These are phyloP conservation scores for Parietaria judaica DNA, from an alignment of 306 rosid species.

Conservation along the genomic window DNA sequence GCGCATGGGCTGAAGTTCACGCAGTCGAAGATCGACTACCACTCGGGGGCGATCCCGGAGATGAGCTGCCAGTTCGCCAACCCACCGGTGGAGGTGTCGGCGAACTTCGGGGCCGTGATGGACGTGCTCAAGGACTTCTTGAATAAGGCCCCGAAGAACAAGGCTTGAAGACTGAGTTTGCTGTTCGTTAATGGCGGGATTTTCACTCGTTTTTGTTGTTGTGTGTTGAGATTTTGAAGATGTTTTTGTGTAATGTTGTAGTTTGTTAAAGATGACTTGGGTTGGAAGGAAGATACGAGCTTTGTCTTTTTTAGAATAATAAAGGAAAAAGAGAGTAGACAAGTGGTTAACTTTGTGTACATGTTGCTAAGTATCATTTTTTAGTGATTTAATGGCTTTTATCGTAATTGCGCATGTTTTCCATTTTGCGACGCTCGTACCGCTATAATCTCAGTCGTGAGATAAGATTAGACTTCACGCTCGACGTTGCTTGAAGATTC, in stretches of 20 bases:
- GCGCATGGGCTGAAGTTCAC: slow-evolving; percentile 84
- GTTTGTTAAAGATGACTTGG: neutral
- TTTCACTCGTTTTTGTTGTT: neutral
- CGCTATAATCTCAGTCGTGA: too few species aligned
- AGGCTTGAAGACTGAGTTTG: neutral
- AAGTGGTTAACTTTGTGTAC: too few species aligned
- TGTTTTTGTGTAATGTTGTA: neutral
- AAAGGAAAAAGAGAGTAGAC: neutral
- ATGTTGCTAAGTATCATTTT: too few species aligned
- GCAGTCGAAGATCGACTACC: slow-evolving; percentile 45
- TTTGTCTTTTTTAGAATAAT: neutral
- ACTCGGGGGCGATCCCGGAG: slow-evolving; percentile 33
- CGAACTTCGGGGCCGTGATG: slow-evolving; percentile 44
- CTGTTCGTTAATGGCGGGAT: neutral
- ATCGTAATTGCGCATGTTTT: too few species aligned
- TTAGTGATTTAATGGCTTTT: too few species aligned
- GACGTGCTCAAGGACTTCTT: slow-evolving; percentile 39
- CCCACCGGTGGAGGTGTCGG: slow-evolving; percentile 38
- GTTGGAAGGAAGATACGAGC: neutral
- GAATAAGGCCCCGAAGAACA: slow-evolving; percentile 20
- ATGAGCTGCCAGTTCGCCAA: slow-evolving; percentile 43
- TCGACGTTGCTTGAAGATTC: too few species aligned
- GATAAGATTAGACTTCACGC: too few species aligned
- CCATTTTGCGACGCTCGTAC: too few species aligned
- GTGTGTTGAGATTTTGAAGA: neutral